These are phyloP conservation scores for Apiospora kogelbergensis DNA, from an alignment of 2,329 filamentous ascomycete genomes.

Conservation along the genomic window DNA sequence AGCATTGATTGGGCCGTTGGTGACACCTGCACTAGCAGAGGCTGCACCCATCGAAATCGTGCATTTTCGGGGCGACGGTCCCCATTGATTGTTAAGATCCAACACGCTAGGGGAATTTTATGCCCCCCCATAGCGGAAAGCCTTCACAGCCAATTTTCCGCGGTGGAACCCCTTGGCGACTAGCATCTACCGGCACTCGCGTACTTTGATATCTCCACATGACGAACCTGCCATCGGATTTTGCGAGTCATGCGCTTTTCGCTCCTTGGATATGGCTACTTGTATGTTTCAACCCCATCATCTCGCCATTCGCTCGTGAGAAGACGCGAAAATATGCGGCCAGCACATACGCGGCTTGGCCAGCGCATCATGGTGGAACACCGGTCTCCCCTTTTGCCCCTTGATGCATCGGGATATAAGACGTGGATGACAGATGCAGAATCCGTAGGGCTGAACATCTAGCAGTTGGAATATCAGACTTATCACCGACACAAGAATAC, in stretches of 20 bases:
- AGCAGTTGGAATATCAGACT: neutral
- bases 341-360: neutral
- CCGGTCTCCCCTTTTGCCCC: neutral
- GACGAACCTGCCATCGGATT: neutral
- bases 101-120: neutral
- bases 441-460: neutral
- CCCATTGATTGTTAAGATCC: neutral
- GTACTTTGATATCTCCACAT: neutral
- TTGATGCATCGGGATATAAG: neutral
- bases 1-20: neutral
- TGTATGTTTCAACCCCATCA: neutral
- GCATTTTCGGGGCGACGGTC: neutral
- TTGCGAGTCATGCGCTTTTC: neutral
- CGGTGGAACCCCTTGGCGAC: neutral
- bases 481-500: neutral
- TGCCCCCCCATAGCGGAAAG: constrained; percentile 1
- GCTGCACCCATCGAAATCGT: neutral
- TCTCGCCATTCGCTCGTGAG: neutral
- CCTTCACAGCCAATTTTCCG: neutral
- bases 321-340: neutral
- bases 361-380: neutral
- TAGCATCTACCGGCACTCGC: neutral
- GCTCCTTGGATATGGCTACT: neutral
- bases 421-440: neutral
- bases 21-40: neutral